Base-by-base conservation (phyloP, 2,329 filamentous ascomycete genomes). In the Venturiaceae sp. region DNA sequence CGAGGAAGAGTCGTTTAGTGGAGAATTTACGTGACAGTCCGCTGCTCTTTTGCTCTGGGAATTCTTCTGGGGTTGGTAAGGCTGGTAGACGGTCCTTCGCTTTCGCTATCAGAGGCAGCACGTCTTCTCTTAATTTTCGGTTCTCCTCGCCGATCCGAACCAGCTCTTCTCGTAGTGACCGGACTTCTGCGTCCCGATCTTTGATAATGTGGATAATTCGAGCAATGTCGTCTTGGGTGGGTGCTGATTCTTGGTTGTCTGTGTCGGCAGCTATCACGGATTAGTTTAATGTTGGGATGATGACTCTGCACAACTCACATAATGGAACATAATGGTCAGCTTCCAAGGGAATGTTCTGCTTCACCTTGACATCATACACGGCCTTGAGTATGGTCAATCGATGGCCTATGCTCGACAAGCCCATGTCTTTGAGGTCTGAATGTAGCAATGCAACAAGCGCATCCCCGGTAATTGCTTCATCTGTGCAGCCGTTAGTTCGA, bases 341-440 rank as follows among this genome's bases (percentile, higher is more conserved):
- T 69, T 97, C 92, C 66, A 96, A 83, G 16, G 90, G 87, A 61
- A 97, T 83, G 66, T 95, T 91, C 68, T 96, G 92, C 63, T 90
- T 90, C 71, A 92, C 87, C 76, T 99, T 99, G 68, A 94, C 86
- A 68, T 97, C 92, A 75, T 96, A 97, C 58, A 97, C 91, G 66
- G 86, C 92, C 76, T 96, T 97, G 60, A 99, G 80, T 60, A 99
- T 95, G 23, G 91, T 95, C 66, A 99, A 79, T 61, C 94, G 86
- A 75, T 99, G 94, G 41, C 94, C 94, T 53, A 96, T 90, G 74
- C 92, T 97, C 62, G 80, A 79, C 63, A 99, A 88, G 53, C 92
- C 92, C 85, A 97, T 92, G 69, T 95, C 90, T 74, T 95, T 96
- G 66, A 99, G 78, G 70, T 97, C 92, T 59, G 95, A 89, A 70